phyloP scores from a whole-genome alignment of 306 rosid genomes.

The Lagenaria siceraria region DNA sequence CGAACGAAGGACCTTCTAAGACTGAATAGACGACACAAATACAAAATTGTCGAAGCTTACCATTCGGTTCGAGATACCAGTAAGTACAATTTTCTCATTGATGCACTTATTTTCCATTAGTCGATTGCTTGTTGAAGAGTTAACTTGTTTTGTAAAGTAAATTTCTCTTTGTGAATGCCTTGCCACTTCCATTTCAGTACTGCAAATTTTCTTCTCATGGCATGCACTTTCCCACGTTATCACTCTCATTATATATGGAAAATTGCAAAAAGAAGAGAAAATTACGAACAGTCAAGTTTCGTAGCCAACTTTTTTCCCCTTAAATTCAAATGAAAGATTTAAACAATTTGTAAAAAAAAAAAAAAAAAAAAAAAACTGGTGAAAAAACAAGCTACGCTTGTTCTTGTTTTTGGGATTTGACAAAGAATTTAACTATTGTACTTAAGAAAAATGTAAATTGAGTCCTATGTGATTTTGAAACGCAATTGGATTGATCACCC shows the following conservation, averaged over 20 bases:
- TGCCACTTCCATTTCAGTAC: not conserved
- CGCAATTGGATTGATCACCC: too few relatives aligned
- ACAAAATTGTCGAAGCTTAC: not conserved
- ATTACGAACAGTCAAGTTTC: too few relatives aligned
- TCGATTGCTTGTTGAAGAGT: not conserved
- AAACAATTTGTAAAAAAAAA: too few relatives aligned
- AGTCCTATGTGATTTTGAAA: too few relatives aligned
- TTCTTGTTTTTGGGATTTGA: too few relatives aligned
- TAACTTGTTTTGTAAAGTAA: constrained; percentile 4
- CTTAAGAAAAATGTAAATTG: too few relatives aligned
- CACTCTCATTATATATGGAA: not conserved
- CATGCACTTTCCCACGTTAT: not conserved
- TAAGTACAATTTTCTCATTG: not conserved
- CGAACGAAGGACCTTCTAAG: not conserved
- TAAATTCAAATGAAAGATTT: too few relatives aligned
- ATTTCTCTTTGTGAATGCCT: constrained; percentile 4
- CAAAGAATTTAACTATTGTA: too few relatives aligned
- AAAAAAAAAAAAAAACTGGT: too few relatives aligned
- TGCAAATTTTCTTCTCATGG: not conserved
- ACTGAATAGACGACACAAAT: not conserved
- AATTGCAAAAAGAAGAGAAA: too few relatives aligned
- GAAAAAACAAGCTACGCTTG: too few relatives aligned
- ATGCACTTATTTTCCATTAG: constrained; percentile 2
- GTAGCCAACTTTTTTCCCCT: too few relatives aligned
- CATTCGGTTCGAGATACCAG: not conserved